Evolutionary conservation across 768 basidiomycete species (phyloP).

Genomic region (Trametes elegans): DNA sequence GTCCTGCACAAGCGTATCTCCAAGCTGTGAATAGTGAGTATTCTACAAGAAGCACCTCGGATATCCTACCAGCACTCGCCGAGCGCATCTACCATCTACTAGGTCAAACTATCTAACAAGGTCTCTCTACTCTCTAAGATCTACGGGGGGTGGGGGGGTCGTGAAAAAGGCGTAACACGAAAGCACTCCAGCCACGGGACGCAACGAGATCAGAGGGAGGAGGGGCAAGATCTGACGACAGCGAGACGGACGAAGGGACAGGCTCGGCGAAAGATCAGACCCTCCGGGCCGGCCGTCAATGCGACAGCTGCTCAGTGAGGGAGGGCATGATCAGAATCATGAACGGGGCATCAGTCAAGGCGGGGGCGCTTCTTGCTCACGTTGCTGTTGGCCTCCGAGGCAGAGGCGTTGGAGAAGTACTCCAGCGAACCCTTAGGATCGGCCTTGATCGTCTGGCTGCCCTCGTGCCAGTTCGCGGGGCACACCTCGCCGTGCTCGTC

Average conservation of each 20-base stretch:
- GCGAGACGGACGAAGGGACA: conserved; percentile 7
- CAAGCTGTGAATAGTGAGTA: conserved; percentile 12
- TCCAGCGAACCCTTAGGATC: conserved; percentile 72
- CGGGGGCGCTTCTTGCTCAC: conserved; percentile 58
- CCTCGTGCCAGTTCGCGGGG: conserved; percentile 87
- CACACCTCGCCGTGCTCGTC: conserved; percentile 92
- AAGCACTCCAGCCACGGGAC: conserved; percentile 1
- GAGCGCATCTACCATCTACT: conserved; percentile 10
- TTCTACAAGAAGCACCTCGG: conserved; percentile 5
- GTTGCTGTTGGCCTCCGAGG: conserved; percentile 36
- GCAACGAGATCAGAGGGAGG: conserved; percentile 20
- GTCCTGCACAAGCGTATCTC: background rate
- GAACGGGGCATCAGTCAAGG: conserved; percentile 38
- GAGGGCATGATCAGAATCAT: conserved; percentile 20
- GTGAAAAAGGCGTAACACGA: background rate
- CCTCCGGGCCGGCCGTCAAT: conserved; percentile 17
- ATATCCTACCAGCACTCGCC: conserved; percentile 14
- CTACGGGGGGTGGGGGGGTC: conserved; percentile 7
- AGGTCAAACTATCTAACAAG: conserved; percentile 11
- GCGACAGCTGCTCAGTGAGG: conserved; percentile 19
- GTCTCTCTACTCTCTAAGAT: conserved; percentile 14
- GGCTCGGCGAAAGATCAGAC: conserved; percentile 19
- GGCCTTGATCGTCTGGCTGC: conserved; percentile 78
- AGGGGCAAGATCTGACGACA: conserved; percentile 19
- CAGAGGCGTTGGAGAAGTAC: conserved; percentile 52